Percentiles rank a stretch among this genome's conserved stretches.
Conservation (phyloP, 495 filamentous ascomycete species). For the Saxophila tyrrhenica region DNA sequence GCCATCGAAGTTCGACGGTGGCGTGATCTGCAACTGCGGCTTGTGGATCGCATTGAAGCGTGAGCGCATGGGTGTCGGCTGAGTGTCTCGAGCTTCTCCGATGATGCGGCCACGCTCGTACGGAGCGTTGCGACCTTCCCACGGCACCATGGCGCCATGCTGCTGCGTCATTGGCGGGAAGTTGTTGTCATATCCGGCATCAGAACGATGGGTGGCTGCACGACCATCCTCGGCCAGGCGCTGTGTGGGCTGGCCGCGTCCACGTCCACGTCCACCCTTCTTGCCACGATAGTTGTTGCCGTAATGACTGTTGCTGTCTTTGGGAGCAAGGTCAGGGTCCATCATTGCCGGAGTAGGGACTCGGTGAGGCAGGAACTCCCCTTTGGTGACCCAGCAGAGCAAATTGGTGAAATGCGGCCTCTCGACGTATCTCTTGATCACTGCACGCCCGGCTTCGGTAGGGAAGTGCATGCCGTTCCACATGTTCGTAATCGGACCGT, state of each 20-base stretch:
- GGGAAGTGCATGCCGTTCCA: slow-evolving; percentile 14
- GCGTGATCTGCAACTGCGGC: neutral
- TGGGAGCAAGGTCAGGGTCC: neutral
- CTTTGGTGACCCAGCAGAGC: neutral
- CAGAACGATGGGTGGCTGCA: neutral
- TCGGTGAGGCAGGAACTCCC: neutral
- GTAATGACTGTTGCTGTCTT: neutral
- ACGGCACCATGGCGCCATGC: neutral
- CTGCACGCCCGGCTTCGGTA: neutral
- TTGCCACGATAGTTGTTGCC: neutral
- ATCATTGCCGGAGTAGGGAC: neutral
- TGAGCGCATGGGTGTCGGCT: neutral
- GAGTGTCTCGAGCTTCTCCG: neutral
- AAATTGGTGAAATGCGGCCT: slow-evolving; percentile 8
- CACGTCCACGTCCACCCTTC: neutral
- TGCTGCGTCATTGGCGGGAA: neutral
- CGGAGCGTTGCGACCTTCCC: neutral
- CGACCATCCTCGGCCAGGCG: neutral
- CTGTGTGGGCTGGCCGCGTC: neutral
- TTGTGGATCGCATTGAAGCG: neutral
- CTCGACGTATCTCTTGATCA: slow-evolving; percentile 5
- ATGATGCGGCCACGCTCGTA: neutral
- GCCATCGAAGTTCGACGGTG: neutral
- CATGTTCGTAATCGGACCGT: slow-evolving; percentile 9
- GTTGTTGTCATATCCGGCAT: neutral